These are phyloP conservation scores for Tolypocladium pustulatum DNA, from an alignment of 2,329 filamentous ascomycete genomes.

Conservation along the genomic window DNA sequence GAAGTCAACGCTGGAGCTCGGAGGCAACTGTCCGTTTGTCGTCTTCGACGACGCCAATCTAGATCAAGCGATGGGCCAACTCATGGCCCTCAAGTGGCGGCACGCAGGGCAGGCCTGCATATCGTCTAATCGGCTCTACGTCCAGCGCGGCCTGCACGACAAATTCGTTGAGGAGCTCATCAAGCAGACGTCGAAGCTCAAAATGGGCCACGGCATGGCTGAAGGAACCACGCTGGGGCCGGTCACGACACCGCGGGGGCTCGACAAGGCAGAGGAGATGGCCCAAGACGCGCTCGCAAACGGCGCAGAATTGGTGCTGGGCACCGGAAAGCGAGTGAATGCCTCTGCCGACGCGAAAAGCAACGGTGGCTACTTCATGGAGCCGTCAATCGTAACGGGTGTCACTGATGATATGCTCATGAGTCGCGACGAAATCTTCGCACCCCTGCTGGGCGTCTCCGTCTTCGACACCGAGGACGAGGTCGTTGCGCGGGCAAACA, in stretches of 20 bases:
- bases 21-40: slow-evolving; percentile 58
- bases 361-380: slow-evolving; percentile 52
- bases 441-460: slow-evolving; percentile 59
- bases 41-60: slow-evolving; percentile 60
- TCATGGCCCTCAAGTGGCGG: slow-evolving; percentile 56
- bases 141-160: slow-evolving; percentile 51
- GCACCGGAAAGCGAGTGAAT: slow-evolving; percentile 40
- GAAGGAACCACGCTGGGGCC: slow-evolving; percentile 22
- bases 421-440: slow-evolving; percentile 61
- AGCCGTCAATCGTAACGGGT: slow-evolving; percentile 56
- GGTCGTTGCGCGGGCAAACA: slow-evolving; percentile 55
- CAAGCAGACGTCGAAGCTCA: slow-evolving; percentile 39
- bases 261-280: slow-evolving; percentile 35
- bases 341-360: slow-evolving; percentile 13
- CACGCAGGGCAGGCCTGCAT: slow-evolving; percentile 66
- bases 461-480: slow-evolving; percentile 60
- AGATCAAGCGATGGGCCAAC: slow-evolving; percentile 54
- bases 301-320: slow-evolving; percentile 44
- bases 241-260: slow-evolving; percentile 19
- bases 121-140: slow-evolving; percentile 49
- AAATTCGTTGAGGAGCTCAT: slow-evolving; percentile 46
- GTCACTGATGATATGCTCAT: slow-evolving; percentile 59
- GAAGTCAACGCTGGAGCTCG: slow-evolving; percentile 57
- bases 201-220: slow-evolving; percentile 50
- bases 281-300: slow-evolving; percentile 46